Evolutionary conservation across 148 eudicot genomes (phyloP).

Genomic region (Polygonum aviculare): DNA sequence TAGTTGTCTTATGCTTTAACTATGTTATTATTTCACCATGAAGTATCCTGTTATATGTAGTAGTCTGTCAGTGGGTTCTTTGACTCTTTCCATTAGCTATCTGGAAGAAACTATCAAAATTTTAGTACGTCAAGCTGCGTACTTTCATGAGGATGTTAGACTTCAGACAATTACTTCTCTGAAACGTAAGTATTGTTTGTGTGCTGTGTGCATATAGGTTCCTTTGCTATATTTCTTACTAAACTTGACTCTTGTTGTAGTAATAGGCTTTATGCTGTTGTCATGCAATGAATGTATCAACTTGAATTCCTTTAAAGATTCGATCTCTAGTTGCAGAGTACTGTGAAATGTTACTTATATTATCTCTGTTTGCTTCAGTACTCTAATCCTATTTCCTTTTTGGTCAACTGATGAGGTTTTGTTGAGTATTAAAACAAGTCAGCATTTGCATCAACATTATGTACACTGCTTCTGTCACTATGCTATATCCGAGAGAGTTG

Average conservation of each 20-base stretch:
- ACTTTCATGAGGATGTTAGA: slow-evolving; percentile 97
- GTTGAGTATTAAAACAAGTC: neutral
- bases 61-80: slow-evolving; percentile 13
- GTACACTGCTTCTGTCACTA: neutral
- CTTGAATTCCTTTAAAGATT: neutral
- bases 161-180: slow-evolving; percentile 80
- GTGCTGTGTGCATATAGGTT: neutral
- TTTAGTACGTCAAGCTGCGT: slow-evolving; percentile 63
- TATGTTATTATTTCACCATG: neutral
- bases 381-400: too few species aligned
- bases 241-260: neutral
- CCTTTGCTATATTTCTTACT: neutral
- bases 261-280: neutral
- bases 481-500: neutral
- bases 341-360: too few species aligned
- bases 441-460: neutral
- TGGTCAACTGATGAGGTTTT: neutral
- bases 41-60: neutral
- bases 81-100: slow-evolving; percentile 46
- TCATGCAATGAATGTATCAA: neutral
- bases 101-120: slow-evolving; percentile 85
- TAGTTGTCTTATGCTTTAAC: neutral
- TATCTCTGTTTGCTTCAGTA: neutral
- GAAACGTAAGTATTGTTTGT: slow-evolving; percentile 58
- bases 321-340: neutral